Conservation (phyloP, 495 filamentous ascomycete genomes). For the Mycothermus thermophilus region DNA sequence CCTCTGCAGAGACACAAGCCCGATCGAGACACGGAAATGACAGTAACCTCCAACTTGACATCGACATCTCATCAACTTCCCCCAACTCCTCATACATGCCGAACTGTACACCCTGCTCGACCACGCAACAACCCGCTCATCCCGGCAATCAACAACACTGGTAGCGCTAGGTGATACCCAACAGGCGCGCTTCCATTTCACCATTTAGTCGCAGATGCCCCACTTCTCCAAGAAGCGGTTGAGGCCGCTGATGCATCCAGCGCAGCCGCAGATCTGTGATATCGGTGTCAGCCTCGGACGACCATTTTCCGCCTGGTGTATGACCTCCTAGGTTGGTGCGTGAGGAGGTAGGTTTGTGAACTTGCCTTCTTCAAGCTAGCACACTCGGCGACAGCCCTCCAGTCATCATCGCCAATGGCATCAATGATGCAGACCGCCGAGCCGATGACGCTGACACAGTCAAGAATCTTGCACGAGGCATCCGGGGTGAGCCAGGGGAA, state of each 20-base stretch:
- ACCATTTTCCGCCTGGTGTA: neutral
- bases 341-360: neutral
- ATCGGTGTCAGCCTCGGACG: no score
- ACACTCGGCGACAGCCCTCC: constrained; percentile 8
- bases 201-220: constrained; percentile 10
- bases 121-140: no score
- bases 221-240: constrained; percentile 10
- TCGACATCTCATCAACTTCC: no score
- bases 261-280: constrained; percentile 12
- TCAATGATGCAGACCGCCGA: constrained; percentile 9
- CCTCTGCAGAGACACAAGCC: no score
- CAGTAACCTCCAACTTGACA: no score
- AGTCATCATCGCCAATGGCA: constrained; percentile 9
- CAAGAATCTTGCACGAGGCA: constrained; percentile 8
- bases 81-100: no score
- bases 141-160: no score
- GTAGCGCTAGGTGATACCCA: no score
- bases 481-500: constrained; percentile 6
- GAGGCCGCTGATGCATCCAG: constrained; percentile 10
- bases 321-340: neutral
- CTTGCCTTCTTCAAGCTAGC: constrained; percentile 11
- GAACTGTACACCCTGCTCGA: no score
- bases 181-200: no score
- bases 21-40: no score
- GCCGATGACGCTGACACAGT: constrained; percentile 11